phyloP scores from a whole-genome alignment of 2,329 filamentous ascomycete genomes.

The Talaromyces sp. region DNA sequence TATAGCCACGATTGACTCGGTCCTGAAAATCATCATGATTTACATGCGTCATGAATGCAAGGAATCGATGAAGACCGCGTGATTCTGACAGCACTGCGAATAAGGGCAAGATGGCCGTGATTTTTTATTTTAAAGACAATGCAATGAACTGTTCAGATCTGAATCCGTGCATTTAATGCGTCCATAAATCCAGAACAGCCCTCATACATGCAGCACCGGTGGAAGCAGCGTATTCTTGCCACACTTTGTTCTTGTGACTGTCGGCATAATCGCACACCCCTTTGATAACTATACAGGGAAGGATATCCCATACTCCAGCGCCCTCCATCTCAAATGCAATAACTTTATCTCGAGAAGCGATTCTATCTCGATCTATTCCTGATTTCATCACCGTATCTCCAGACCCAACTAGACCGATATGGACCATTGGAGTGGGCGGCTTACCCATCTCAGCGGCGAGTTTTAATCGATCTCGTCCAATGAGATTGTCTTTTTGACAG shows the following conservation, averaged over 20 bases:
- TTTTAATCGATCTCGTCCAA: conserved; percentile 14
- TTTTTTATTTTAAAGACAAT: no score
- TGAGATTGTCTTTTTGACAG: conserved; percentile 19
- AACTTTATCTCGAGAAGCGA: conserved; percentile 24
- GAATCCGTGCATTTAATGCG: background rate
- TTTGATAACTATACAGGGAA: conserved; percentile 23
- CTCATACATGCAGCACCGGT: conserved; percentile 25
- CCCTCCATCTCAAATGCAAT: conserved; percentile 26
- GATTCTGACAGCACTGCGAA: background rate
- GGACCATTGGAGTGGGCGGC: conserved; percentile 24
- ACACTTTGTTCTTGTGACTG: conserved; percentile 29
- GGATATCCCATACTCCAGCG: conserved; percentile 20
- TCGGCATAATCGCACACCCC: conserved; percentile 25
- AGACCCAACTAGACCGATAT: conserved; percentile 40
- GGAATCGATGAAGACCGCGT: no score
- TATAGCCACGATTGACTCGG: no score
- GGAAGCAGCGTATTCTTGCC: conserved; percentile 30
- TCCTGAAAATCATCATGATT: no score
- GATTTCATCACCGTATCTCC: conserved; percentile 43
- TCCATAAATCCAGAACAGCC: conserved; percentile 16
- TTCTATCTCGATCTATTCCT: conserved; percentile 33
- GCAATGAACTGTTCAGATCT: background rate
- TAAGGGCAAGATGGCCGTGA: background rate
- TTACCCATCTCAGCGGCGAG: background rate
- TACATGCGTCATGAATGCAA: no score